A percentile compares a stretch with the other conserved stretches of the same genome.
These are phyloP conservation scores for Mollisia scopiformis DNA, from an alignment of 2,329 filamentous ascomycete genomes.

Conservation along the genomic window DNA sequence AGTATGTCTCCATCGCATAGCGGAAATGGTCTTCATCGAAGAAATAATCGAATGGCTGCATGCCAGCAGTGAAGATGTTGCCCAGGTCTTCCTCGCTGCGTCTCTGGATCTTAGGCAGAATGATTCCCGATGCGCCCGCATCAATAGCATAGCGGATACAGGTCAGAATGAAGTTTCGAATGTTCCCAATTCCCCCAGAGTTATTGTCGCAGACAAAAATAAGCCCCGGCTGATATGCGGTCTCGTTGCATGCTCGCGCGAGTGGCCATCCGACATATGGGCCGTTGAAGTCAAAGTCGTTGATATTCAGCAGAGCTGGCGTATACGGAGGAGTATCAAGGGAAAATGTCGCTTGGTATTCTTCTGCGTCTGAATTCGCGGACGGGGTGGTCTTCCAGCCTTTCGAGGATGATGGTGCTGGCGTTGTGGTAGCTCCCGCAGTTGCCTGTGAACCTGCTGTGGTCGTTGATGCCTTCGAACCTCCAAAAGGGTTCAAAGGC, in stretches of 20 bases:
- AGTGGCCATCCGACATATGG: constrained; percentile 45
- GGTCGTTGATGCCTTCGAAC: background rate
- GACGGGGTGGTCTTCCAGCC: background rate
- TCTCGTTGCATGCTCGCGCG: constrained; percentile 46
- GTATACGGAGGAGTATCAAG: constrained; percentile 6
- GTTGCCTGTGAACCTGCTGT: background rate
- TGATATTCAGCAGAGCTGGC: constrained; percentile 21
- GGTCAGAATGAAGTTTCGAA: constrained; percentile 53
- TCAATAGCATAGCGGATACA: constrained; percentile 53
- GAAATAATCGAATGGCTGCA: constrained; percentile 48
- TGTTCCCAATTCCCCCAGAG: constrained; percentile 53
- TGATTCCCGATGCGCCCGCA: constrained; percentile 48
- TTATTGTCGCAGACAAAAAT: constrained; percentile 54
- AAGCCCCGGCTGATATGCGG: constrained; percentile 44
- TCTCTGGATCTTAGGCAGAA: constrained; percentile 49
- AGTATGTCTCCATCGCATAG: constrained; percentile 39
- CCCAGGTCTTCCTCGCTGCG: constrained; percentile 45
- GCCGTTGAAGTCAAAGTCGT: constrained; percentile 42
- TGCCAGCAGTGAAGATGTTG: constrained; percentile 43
- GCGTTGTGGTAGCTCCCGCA: background rate
- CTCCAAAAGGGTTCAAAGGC: constrained; percentile 20
- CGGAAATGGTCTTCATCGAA: constrained; percentile 51
- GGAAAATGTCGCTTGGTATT: background rate
- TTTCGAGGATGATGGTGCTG: background rate
- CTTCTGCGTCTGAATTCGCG: background rate